Base-by-base conservation (phyloP, 805 yeast genomes). In the Saccharomycopsis sp. region DNA sequence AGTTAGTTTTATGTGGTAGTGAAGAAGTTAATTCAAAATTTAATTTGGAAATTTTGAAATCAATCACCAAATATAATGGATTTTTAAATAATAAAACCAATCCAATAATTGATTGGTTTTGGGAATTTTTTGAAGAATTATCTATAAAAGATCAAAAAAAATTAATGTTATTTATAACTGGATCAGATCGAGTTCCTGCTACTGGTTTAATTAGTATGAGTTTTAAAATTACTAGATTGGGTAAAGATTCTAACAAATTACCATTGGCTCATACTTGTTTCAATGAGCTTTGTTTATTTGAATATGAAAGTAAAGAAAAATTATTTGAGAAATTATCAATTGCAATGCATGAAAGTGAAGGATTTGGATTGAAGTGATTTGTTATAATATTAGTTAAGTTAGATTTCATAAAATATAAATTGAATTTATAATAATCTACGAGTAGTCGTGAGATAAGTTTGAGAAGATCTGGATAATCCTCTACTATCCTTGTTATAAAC, bases 241-340 rank as follows among this genome's bases (percentile, higher is more conserved):
- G 70, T 1, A 57, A 51, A 2, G 71, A 67, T 46, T 39, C 44
- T 28, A 64, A 70, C 1, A 63, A 79, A 36, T 60, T 88, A 14
- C 97, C 97, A 0, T 63, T 80, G 13, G 86, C 96, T 0, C 97
- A 89, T 55, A 92, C 97, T 0, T 89, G 98, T 52, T 89, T 92
- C 63, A 92, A 89, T 55, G 95, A 89, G 62, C 56, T 89, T 19
- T 80, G 89, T 41, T 50, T 92, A 4, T 81, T 76, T 57, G 76
- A 76, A 28, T 89, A 89, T 56, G 49, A 59, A 12, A 54, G 71
- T 4, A 62, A 64, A 44, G 72, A 69, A n/a, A 74, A 72, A 46
- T 61, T 92, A 39, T 56, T 61, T 33, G 40, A 53, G 1, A 88
- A 84, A 57, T 57, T 89, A 43, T 54, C 62, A n/a, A 53, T 67